Evolutionary conservation across 306 rosid species (phyloP), one percentile per base, ranked within the genome.

Genomic region (Vigna mungo): DNA sequence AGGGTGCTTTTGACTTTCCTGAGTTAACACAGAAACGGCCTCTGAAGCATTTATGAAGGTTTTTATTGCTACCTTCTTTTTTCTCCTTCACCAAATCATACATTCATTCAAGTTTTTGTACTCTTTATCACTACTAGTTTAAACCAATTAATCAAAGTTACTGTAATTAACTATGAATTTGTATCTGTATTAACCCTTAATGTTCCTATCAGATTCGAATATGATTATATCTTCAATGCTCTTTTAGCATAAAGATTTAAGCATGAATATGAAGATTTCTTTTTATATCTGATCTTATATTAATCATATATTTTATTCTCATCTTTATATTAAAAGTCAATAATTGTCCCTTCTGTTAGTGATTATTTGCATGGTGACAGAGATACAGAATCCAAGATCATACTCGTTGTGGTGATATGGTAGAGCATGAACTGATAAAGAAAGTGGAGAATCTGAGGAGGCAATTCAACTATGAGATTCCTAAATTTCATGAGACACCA

Each of bases 1-100:
- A 64, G 32, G 37, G 52, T 70, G n/a, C 41, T 55, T 47, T 78
- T 78, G 82, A 78, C 77, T 78, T 77, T 68, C 52, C 25, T 18
- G 46, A 78, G 5, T 68, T 54, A 68, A n/a, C 51, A 78, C 56
- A 41, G 51, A 68, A 30, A 41, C 36, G 60, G 49, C 5, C 44
- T 43, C 49, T 66, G 16, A 67, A 56, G 75, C 75, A 55, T 77
- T 77, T 67, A 66, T 41, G 75, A 54, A 67, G 68, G 17, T 7
- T 67, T 41, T 41, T 54, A 41, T 23, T 77, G 47, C 37, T 25
- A 36, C 30, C 18, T n/a, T 21, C 4, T 32, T 4, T 34, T 13
- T 36, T 56, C n/a, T 27, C 21, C 27, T 56, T 25, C 17, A 74
- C 32, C 1, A 15, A 46, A 59, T 30, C 9, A 5, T 30, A 58